Conservation (phyloP, 2,329 filamentous ascomycete species). For the Trichophyton benhamiae region DNA sequence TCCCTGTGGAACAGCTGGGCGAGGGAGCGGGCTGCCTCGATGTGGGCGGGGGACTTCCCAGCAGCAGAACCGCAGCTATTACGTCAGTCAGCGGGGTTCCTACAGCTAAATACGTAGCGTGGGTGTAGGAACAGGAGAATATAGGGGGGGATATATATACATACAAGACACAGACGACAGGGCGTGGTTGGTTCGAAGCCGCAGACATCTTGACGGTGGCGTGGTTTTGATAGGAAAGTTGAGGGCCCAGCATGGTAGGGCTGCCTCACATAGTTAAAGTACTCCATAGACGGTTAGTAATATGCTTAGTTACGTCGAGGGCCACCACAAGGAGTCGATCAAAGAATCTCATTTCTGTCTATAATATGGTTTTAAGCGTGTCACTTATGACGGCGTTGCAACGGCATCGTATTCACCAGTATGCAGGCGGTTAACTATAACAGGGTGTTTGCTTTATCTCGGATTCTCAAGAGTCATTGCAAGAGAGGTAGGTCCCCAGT, state of each 20-base stretch:
- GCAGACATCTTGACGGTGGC: slow-evolving; percentile 19
- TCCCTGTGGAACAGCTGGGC: slow-evolving; percentile 61
- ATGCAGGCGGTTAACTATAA: no score
- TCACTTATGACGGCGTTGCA: no score
- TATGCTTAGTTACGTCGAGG: no score
- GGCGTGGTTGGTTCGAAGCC: slow-evolving; percentile 24
- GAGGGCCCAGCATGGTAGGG: not conserved
- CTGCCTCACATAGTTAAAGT: no score
- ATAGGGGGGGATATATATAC: slow-evolving; percentile 15
- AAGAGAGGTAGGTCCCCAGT: no score
- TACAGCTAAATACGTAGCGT: not conserved
- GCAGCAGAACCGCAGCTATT: slow-evolving; percentile 64
- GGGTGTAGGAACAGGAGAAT: not conserved
- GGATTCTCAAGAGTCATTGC: no score
- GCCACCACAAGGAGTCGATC: no score
- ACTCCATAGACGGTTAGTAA: no score
- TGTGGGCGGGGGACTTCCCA: slow-evolving; percentile 60
- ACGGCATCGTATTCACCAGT: no score
- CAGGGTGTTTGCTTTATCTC: no score
- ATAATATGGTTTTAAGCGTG: no score
- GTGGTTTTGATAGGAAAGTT: slow-evolving; percentile 13
- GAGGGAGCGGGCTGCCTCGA: slow-evolving; percentile 65
- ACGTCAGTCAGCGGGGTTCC: not conserved
- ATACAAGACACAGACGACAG: slow-evolving; percentile 81
- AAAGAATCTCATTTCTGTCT: no score